Evolutionary conservation across 331 rosid species (phyloP).

Genomic region (Malus hybrid): DNA sequence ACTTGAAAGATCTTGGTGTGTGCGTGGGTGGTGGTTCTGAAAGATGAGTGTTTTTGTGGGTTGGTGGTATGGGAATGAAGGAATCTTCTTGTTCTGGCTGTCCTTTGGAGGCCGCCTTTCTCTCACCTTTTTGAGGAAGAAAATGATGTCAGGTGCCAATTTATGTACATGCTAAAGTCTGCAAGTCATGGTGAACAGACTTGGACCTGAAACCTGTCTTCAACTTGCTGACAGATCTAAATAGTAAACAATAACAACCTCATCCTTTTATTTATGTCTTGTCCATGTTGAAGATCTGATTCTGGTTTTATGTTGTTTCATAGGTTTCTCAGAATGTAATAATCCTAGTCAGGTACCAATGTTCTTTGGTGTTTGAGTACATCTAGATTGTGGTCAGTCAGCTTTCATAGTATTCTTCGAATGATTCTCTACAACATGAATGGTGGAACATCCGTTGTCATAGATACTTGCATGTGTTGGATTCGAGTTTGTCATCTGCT

Average conservation of each 20-base stretch:
- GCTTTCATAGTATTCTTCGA: neutral
- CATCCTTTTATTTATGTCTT: neutral
- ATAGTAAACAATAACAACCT: neutral
- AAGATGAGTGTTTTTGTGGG: conserved; percentile 24
- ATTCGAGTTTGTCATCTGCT: neutral
- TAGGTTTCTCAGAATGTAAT: conserved; percentile 4
- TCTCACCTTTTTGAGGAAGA: conserved; percentile 20
- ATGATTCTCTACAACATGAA: neutral
- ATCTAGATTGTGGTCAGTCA: neutral
- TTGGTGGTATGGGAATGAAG: conserved; percentile 33
- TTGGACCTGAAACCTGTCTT: conserved; percentile 3
- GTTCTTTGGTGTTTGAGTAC: conserved; percentile 5
- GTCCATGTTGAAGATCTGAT: neutral
- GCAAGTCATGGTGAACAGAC: conserved; percentile 15
- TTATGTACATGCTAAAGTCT: conserved; percentile 15
- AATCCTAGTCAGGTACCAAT: neutral
- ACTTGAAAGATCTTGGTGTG: conserved; percentile 24
- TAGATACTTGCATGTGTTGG: neutral
- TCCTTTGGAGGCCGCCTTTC: conserved; percentile 17
- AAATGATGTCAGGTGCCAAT: conserved; percentile 16
- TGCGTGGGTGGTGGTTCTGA: conserved; percentile 26
- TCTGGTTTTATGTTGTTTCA: neutral
- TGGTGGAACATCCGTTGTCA: neutral
- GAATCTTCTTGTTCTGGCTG: conserved; percentile 34
- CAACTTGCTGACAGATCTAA: neutral